phyloP scores from a whole-genome alignment of 169 alveolate species.

The Eimeria tenella region DNA sequence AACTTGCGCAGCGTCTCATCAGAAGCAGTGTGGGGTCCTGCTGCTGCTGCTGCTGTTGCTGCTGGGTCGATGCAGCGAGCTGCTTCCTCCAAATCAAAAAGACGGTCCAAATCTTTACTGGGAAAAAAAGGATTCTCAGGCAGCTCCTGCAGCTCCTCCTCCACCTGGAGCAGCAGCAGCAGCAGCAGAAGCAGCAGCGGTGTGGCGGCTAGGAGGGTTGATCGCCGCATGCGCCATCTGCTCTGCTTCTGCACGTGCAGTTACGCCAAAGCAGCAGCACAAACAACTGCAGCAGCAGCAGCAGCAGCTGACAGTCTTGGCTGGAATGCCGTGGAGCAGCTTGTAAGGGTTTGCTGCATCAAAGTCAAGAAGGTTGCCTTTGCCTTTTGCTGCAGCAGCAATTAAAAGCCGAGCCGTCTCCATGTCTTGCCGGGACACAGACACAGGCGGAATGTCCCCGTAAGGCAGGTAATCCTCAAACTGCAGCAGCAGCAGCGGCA shows the following conservation, averaged over 20 bases:
- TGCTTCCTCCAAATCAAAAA: conserved; percentile 17
- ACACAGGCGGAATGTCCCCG: conserved; percentile 50
- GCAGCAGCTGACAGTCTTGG: conserved; percentile 22
- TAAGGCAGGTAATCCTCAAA: conserved; percentile 46
- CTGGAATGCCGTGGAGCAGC: conserved; percentile 71
- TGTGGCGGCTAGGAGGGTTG: too few relatives aligned
- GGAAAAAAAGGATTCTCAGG: conserved; percentile 70
- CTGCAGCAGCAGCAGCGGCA: conserved; percentile 24
- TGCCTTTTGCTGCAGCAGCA: conserved; percentile 77
- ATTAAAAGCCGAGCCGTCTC: conserved; percentile 68
- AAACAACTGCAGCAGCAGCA: not conserved
- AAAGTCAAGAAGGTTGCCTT: conserved; percentile 78
- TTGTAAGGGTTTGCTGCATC: conserved; percentile 80
- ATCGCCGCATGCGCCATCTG: not conserved
- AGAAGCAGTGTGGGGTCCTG: not conserved
- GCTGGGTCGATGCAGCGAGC: not conserved
- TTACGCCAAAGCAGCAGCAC: not conserved
- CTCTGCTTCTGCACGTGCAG: not conserved
- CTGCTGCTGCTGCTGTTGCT: not conserved
- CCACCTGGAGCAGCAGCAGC: conserved; percentile 26
- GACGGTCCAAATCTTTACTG: conserved; percentile 34
- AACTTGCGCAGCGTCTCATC: conserved; percentile 34
- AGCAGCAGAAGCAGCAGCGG: not conserved
- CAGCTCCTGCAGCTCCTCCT: conserved; percentile 61
- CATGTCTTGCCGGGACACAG: conserved; percentile 38